Conservation (phyloP, 352 stramenopile genomes). For the Phytophthora cactorum region DNA sequence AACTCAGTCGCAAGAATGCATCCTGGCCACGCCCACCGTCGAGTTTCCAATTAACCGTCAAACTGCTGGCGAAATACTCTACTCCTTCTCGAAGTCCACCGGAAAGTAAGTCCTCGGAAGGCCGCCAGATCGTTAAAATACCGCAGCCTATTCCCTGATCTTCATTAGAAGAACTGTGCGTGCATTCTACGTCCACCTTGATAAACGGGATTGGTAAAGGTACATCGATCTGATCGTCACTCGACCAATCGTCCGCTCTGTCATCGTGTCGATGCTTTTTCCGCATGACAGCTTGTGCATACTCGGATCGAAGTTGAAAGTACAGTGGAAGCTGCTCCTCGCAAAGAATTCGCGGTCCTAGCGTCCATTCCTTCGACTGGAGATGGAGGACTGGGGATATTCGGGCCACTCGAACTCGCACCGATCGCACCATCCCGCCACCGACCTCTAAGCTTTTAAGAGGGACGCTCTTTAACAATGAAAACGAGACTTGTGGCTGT, state of each 20-base stretch:
- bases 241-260: conserved; percentile 11
- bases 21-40: conserved; percentile 39
- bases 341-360: conserved; percentile 69
- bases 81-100: conserved; percentile 51
- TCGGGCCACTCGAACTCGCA: conserved; percentile 53
- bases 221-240: conserved; percentile 32
- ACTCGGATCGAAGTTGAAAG: conserved; percentile 49
- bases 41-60: conserved; percentile 76
- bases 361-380: conserved; percentile 65
- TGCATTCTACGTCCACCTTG: conserved; percentile 71
- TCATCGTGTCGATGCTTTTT: conserved; percentile 26
- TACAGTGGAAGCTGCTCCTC: conserved; percentile 68
- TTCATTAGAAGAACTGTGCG: conserved; percentile 36
- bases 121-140: conserved; percentile 72
- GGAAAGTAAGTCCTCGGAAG: conserved; percentile 57
- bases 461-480: conserved; percentile 70
- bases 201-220: conserved; percentile 65
- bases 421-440: conserved; percentile 66
- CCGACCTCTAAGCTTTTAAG: conserved; percentile 65
- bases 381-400: conserved; percentile 69
- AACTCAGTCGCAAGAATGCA: conserved; percentile 63
- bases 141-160: conserved; percentile 34
- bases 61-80: conserved; percentile 65
- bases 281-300: conserved; percentile 20
- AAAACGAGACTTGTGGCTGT: conserved; percentile 42